phyloP scores from a whole-genome alignment of 83 land plant genomes.

The Isoetes engelmannii region DNA sequence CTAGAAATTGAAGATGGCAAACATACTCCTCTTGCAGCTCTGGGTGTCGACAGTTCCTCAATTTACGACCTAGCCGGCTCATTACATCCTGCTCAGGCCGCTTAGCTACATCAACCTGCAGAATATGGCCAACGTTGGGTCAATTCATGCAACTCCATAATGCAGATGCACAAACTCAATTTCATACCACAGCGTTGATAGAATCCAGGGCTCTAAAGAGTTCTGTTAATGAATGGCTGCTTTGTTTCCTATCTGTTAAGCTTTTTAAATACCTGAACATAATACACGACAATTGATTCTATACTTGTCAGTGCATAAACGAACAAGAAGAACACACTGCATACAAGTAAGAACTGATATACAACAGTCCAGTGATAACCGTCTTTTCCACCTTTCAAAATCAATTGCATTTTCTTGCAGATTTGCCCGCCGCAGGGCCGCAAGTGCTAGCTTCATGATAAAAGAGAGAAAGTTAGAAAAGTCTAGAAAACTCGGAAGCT shows the following conservation, averaged over 20 bases:
- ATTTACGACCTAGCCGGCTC: slow-evolving; percentile 32
- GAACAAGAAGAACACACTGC: background rate
- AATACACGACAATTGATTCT: background rate
- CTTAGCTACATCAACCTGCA: slow-evolving; percentile 26
- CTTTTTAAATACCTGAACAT: slow-evolving; percentile 25
- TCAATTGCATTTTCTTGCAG: slow-evolving; percentile 26
- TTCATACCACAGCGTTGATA: slow-evolving; percentile 17
- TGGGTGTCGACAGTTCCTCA: slow-evolving; percentile 35
- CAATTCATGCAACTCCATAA: background rate
- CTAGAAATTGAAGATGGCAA: background rate
- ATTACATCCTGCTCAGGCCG: slow-evolving; percentile 26
- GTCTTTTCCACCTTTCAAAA: slow-evolving; percentile 26
- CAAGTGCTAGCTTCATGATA: slow-evolving; percentile 34
- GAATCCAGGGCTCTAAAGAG: slow-evolving; percentile 15
- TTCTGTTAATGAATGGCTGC: slow-evolving; percentile 21
- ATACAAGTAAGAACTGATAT: background rate
- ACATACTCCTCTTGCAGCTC: slow-evolving; percentile 42
- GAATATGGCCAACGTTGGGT: background rate
- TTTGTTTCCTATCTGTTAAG: slow-evolving; percentile 20
- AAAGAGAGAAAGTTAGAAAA: background rate
- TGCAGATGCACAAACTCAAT: background rate
- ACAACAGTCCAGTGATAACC: background rate
- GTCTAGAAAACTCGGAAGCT: background rate
- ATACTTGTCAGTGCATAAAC: background rate
- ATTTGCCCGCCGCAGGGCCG: slow-evolving; percentile 35